Evolutionary conservation across 371 early-diverging fungal genomes (phyloP).

Genomic region (Lichtheimia corymbifera): DNA sequence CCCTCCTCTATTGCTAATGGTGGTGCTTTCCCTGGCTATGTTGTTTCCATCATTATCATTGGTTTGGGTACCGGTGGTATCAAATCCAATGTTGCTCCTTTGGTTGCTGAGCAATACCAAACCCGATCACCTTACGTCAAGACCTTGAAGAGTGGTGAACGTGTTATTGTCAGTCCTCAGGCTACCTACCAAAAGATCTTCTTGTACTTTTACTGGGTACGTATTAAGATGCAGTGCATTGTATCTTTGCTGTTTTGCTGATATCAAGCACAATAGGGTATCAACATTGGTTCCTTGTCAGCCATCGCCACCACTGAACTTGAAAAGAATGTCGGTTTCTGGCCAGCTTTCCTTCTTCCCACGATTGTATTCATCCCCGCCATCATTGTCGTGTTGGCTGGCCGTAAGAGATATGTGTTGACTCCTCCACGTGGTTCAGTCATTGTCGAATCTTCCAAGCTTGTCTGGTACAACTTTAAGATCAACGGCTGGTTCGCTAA

Average conservation of each 20-base stretch:
- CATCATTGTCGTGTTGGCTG: conserved; percentile 56
- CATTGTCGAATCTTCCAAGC: conserved; percentile 36
- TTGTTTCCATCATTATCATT: conserved; percentile 68
- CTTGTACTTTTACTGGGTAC: conserved; percentile 69
- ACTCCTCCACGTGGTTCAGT: conserved; percentile 61
- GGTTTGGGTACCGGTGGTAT: conserved; percentile 62
- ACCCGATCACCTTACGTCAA: conserved; percentile 30
- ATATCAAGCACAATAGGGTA: conserved; percentile 31
- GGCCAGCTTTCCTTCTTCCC: conserved; percentile 72
- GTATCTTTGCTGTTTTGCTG: not conserved
- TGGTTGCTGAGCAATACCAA: conserved; percentile 51
- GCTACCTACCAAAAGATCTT: conserved; percentile 51
- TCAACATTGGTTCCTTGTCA: conserved; percentile 76
- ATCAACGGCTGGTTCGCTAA: conserved; percentile 25
- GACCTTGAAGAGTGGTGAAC: conserved; percentile 28
- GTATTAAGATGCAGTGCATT: not conserved
- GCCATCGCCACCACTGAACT: conserved; percentile 65
- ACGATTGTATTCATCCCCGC: conserved; percentile 66
- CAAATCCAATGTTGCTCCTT: conserved; percentile 49
- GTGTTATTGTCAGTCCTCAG: conserved; percentile 51
- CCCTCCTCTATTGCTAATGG: conserved; percentile 51
- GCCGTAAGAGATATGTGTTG: conserved; percentile 57
- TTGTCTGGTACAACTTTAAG: conserved; percentile 22
- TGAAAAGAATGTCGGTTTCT: conserved; percentile 59
- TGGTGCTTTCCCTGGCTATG: conserved; percentile 65